Evolutionary conservation across 768 basidiomycete genomes (phyloP).

Genomic region (Suillus placidus): DNA sequence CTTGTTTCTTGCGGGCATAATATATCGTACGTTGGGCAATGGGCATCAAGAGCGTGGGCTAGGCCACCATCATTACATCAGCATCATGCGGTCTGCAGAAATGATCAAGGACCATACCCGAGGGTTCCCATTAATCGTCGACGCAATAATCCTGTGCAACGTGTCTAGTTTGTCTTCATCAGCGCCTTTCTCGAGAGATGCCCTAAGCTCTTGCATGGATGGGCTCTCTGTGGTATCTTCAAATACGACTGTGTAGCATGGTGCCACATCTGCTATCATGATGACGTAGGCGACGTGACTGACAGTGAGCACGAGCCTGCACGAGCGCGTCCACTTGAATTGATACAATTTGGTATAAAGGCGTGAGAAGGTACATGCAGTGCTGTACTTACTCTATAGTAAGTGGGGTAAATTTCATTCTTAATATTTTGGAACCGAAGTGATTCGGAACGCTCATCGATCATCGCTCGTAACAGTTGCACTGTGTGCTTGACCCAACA

Average conservation of each 20-base stretch:
- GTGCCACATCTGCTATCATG: slow-evolving; percentile 53
- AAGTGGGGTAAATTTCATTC: no score
- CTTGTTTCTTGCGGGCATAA: no score
- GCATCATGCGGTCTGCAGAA: slow-evolving; percentile 62
- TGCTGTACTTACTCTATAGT: no score
- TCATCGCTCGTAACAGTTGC: no score
- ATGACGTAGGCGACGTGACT: slow-evolving; percentile 1
- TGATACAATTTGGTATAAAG: no score
- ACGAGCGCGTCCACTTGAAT: no score
- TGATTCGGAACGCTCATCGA: no score
- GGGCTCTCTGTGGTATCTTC: slow-evolving; percentile 76
- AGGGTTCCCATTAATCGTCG: slow-evolving; percentile 92
- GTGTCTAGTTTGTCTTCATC: slow-evolving; percentile 98
- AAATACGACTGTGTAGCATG: slow-evolving; percentile 79
- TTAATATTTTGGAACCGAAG: no score
- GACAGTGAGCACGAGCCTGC: neutral
- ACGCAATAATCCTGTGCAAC: slow-evolving; percentile 89
- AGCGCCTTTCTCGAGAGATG: slow-evolving; percentile 88
- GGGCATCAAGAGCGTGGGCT: no score
- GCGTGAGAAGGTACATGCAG: no score
- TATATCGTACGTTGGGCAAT: slow-evolving; percentile 98
- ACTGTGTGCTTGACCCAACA: no score
- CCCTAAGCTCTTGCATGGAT: slow-evolving; percentile 79
- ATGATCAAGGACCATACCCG: slow-evolving; percentile 59
- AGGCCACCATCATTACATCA: no score